phyloP scores from a whole-genome alignment of 2,329 filamentous ascomycete genomes.

The Oidium heveae region DNA sequence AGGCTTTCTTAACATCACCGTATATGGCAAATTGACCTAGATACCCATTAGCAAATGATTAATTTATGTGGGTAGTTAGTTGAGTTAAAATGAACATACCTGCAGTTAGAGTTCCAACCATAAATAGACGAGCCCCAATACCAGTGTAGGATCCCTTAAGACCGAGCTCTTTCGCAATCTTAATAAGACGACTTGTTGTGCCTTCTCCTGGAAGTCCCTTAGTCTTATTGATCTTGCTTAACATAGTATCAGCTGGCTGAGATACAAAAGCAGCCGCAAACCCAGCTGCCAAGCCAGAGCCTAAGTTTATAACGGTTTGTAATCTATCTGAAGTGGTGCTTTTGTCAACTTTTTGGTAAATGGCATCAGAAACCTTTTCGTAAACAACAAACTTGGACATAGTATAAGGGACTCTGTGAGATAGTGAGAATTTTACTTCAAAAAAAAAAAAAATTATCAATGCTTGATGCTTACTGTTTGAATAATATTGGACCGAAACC shows the following conservation, averaged over 20 bases:
- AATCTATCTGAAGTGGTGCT: slow-evolving; percentile 35
- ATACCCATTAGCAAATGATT: neutral
- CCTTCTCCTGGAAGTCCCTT: slow-evolving; percentile 69
- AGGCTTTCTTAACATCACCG: too few relatives aligned
- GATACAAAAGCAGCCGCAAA: slow-evolving; percentile 72
- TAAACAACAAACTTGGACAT: slow-evolving; percentile 90
- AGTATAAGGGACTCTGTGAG: slow-evolving; percentile 57
- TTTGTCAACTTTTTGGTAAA: slow-evolving; percentile 50
- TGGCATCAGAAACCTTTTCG: slow-evolving; percentile 60
- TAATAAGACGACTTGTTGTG: slow-evolving; percentile 55
- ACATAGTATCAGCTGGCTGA: slow-evolving; percentile 82
- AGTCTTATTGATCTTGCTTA: slow-evolving; percentile 92
- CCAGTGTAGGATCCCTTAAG: slow-evolving; percentile 53
- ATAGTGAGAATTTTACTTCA: slow-evolving; percentile 3
- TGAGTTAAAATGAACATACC: slow-evolving; percentile 5
- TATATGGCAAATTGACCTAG: slow-evolving; percentile 83
- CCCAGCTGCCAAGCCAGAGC: slow-evolving; percentile 52
- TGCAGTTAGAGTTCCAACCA: slow-evolving; percentile 18
- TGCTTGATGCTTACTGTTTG: slow-evolving; percentile 43
- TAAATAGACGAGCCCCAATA: slow-evolving; percentile 57
- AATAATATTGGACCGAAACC: slow-evolving; percentile 74
- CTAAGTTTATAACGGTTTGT: slow-evolving; percentile 63
- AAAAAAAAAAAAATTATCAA: slow-evolving; percentile 3
- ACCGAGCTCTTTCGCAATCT: slow-evolving; percentile 72
- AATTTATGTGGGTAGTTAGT: too few relatives aligned